Percentiles rank a stretch among this genome's conserved stretches.
Evolutionary conservation across 345 rosid genomes (phyloP).

Genomic region (Citrus inodora): DNA sequence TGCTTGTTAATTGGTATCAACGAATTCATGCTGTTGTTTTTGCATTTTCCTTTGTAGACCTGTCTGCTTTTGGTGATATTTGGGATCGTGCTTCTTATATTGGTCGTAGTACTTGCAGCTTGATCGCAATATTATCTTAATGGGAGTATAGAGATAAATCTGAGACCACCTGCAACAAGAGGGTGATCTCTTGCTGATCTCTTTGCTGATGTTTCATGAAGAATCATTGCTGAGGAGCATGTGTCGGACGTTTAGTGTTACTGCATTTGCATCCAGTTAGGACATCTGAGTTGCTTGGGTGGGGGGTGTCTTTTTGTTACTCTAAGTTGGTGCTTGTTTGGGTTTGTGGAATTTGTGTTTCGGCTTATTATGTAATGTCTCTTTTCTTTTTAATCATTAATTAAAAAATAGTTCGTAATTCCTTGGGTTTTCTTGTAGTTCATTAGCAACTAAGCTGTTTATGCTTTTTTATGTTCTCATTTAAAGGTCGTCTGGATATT

Average conservation of each 20-base stretch:
- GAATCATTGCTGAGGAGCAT: slow-evolving; percentile 11
- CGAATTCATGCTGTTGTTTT: background rate
- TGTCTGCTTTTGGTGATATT: slow-evolving; percentile 94
- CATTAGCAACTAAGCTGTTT: background rate
- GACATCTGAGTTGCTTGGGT: background rate
- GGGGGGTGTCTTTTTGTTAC: background rate
- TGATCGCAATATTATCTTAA: slow-evolving; percentile 23
- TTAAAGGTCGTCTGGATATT: background rate
- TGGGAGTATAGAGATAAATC: background rate
- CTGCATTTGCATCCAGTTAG: slow-evolving; percentile 13
- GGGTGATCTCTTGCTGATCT: slow-evolving; percentile 7
- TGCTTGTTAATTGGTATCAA: background rate
- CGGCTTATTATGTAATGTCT: slow-evolving; percentile 8
- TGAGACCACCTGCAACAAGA: slow-evolving; percentile 12
- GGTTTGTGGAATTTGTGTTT: slow-evolving; percentile 10
- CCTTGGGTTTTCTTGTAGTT: slow-evolving; percentile 15
- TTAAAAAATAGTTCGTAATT: slow-evolving; percentile 11
- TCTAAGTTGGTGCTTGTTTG: slow-evolving; percentile 8
- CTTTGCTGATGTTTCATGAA: slow-evolving; percentile 4
- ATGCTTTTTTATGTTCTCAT: background rate
- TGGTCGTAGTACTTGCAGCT: slow-evolving; percentile 68
- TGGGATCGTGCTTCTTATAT: slow-evolving; percentile 74
- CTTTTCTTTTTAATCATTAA: background rate
- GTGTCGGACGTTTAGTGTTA: slow-evolving; percentile 8
- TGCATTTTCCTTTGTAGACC: slow-evolving; percentile 37